Conservation (phyloP, 805 yeast species). For the Starmerella floris region DNA sequence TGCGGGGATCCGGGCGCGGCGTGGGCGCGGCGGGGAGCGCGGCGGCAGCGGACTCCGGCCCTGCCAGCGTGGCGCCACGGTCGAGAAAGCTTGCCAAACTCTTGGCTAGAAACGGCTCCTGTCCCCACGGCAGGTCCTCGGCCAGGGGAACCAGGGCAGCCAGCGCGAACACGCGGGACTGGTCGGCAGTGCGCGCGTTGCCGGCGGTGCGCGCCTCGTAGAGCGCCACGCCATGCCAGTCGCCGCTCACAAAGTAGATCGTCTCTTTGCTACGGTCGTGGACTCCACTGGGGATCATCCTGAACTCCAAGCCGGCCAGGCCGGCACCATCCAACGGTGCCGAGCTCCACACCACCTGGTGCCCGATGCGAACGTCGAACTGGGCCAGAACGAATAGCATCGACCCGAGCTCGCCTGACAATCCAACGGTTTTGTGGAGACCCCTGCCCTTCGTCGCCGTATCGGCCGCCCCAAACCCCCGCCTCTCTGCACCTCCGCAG, state of each 20-base stretch:
- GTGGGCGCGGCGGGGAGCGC: slow-evolving; percentile 3
- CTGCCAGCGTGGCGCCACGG: neutral
- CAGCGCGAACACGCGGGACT: slow-evolving; percentile 15
- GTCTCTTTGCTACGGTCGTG: slow-evolving; percentile 42
- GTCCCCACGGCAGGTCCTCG: slow-evolving; percentile 16
- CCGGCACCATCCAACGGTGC: slow-evolving; percentile 17
- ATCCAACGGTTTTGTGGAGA: too few relatives aligned
- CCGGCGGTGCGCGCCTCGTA: slow-evolving; percentile 12
- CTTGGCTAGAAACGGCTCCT: slow-evolving; percentile 15
- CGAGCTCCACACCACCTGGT: slow-evolving; percentile 36
- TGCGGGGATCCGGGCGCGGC: slow-evolving; percentile 11
- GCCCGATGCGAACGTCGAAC: slow-evolving; percentile 42
- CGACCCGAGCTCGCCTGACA: too few relatives aligned
- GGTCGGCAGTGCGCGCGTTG: slow-evolving; percentile 8
- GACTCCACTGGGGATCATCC: slow-evolving; percentile 56
- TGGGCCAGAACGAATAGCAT: slow-evolving; percentile 35
- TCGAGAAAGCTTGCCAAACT: slow-evolving; percentile 16
- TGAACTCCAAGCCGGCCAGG: slow-evolving; percentile 42
- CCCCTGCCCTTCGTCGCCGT: too few relatives aligned
- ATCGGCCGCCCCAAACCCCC: too few relatives aligned
- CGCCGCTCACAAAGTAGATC: slow-evolving; percentile 34
- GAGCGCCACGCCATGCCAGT: slow-evolving; percentile 18
- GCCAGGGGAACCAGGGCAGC: slow-evolving; percentile 18
- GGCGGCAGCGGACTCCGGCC: neutral
- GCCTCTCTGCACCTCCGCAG: too few relatives aligned